Percentiles rank a stretch among this genome's conserved stretches.
phyloP scores from a whole-genome alignment of 73 alveolate species.

The Urostyla sp. region DNA sequence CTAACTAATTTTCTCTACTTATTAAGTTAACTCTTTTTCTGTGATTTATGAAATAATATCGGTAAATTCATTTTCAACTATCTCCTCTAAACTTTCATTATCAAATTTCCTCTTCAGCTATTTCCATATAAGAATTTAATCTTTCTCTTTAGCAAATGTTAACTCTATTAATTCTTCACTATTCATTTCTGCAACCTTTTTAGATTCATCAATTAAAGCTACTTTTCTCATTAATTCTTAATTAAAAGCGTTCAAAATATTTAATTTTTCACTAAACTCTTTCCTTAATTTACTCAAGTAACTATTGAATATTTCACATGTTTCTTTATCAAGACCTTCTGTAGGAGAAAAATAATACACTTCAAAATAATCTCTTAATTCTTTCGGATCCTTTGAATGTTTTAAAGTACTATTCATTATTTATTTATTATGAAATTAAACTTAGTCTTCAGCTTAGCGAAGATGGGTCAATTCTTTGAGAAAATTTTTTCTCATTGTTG shows the following conservation, averaged over 20 bases:
- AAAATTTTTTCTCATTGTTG: conserved; percentile 42
- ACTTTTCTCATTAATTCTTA: conserved; percentile 47
- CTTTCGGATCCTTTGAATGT: not conserved
- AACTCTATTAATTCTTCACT: conserved; percentile 32
- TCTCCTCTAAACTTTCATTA: conserved; percentile 14
- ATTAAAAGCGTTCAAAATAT: conserved; percentile 4
- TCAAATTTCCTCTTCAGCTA: conserved; percentile 24
- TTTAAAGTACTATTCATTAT: not conserved
- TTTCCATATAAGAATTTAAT: conserved; percentile 3
- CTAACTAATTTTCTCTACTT: conserved; percentile 18
- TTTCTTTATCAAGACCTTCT: conserved; percentile 48
- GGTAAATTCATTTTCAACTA: conserved; percentile 51
- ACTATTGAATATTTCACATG: conserved; percentile 35
- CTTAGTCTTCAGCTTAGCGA: conserved; percentile 35
- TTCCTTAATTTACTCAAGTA: conserved; percentile 6
- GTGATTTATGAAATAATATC: conserved; percentile 24
- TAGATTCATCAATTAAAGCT: conserved; percentile 52
- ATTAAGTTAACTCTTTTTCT: conserved; percentile 32
- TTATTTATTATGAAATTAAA: conserved; percentile 2
- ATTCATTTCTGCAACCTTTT: conserved; percentile 44
- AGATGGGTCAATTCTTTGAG: conserved; percentile 37
- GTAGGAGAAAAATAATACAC: conserved; percentile 44
- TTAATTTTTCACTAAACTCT: conserved; percentile 20
- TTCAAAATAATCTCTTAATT: conserved; percentile 16
- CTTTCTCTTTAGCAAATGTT: conserved; percentile 39